Evolutionary conservation across 768 basidiomycete genomes (phyloP), one percentile per base, ranked within the genome.

Genomic region (Pulveroboletus sp.): DNA sequence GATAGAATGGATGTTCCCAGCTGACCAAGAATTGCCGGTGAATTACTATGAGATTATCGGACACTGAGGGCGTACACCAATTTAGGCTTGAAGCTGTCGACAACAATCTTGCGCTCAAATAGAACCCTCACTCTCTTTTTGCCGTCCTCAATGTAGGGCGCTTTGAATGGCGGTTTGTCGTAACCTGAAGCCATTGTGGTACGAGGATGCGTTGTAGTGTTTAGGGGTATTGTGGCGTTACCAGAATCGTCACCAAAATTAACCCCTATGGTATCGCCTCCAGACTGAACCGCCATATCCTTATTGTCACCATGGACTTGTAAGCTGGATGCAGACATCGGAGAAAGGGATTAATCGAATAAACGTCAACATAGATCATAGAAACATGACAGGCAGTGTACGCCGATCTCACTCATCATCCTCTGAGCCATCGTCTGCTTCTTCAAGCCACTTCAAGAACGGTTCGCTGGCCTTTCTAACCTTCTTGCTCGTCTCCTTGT

Each of bases 391-490:
- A 16, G 46, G 31, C 42, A 5, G 4, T 24, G 37, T 8, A 32
- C 7, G 17, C 2, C 6, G 19, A 33, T 27, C 29, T 56, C 17
- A 70, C 38, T 60, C 59, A n/a, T 62, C 65, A 16, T 78, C 57
- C 20, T 53, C 59, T 1, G 62, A 58, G 43, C 87, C 87, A 57
- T 85, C 85, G 23, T 93, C 91, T 8, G 92, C 92, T 66, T 92
- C 90, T 47, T 84, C 85, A 17, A 95, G 80, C 92, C 92, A 95
- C 82, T 94, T 93, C 64, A 98, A 72, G 76, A 98, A 97, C 0
- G 94, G 93, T 66, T 91, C 93, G 56, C 89, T 88, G 12, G 93
- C 93, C 75, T 94, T 95, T 59, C 94, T 78, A 43, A 99, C 94
- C 71, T 84, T 94, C 81, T 97, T 98, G 69, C 87, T 90, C 39